Conservation (phyloP, 345 rosid genomes). For the Gossypium herbaceum region DNA sequence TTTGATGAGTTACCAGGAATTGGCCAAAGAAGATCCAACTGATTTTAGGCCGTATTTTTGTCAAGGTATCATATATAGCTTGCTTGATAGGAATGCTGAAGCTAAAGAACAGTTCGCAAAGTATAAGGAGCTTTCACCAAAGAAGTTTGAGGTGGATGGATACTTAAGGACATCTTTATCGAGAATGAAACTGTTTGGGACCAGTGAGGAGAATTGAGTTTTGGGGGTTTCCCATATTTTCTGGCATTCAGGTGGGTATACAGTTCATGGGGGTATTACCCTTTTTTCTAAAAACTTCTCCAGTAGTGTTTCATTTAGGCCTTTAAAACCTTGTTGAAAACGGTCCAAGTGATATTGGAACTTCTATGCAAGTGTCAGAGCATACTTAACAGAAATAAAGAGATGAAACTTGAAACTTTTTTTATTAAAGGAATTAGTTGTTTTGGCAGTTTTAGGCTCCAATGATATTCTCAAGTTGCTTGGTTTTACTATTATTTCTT, state of each 20-base stretch:
- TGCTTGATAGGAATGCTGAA: conserved; percentile 71
- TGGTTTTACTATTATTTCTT: neutral
- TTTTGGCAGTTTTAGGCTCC: neutral
- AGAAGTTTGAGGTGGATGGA: conserved; percentile 72
- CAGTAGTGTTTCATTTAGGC: neutral
- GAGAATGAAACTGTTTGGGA: conserved; percentile 64
- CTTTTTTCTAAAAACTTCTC: neutral
- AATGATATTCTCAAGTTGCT: neutral
- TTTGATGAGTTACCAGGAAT: conserved; percentile 58
- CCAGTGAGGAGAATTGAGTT: conserved; percentile 48
- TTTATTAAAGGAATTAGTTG: neutral
- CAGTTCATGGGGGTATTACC: neutral
- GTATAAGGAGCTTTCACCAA: conserved; percentile 70
- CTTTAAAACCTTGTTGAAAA: neutral
- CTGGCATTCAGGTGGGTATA: conserved; percentile 20
- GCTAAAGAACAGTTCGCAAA: conserved; percentile 76
- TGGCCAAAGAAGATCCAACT: conserved; percentile 64
- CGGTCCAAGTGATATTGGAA: neutral
- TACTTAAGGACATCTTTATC: conserved; percentile 70
- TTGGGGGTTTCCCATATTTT: neutral
- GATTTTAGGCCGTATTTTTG: conserved; percentile 86
- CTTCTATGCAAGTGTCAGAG: neutral
- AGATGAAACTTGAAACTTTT: neutral
- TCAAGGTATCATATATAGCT: conserved; percentile 72
- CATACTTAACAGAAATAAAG: conserved; percentile 7